These are phyloP conservation scores for Sphagnum magellanicum DNA, from an alignment of 228 moss, liverwort and hornwort genomes.

Conservation along the genomic window DNA sequence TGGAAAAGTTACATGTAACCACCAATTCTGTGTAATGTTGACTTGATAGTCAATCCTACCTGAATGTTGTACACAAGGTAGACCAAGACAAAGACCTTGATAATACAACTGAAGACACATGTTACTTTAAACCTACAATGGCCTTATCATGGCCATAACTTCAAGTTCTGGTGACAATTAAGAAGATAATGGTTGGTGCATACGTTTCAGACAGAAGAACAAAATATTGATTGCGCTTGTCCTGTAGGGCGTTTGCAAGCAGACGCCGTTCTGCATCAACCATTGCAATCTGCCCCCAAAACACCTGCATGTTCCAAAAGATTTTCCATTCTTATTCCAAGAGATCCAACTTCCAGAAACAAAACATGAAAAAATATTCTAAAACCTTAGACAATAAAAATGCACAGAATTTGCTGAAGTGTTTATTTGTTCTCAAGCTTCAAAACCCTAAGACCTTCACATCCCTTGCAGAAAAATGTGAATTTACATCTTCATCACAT, in stretches of 20 bases:
- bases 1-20: too few relatives aligned
- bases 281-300: constrained; percentile 85
- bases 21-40: too few relatives aligned
- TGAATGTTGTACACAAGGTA: background rate
- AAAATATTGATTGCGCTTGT: constrained; percentile 61
- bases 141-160: too few relatives aligned
- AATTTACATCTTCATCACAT: background rate
- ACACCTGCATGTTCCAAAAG: constrained; percentile 37
- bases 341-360: background rate
- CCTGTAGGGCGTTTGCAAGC: constrained; percentile 66
- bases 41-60: too few relatives aligned
- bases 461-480: background rate
- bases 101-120: too few relatives aligned
- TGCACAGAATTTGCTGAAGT: background rate
- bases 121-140: too few relatives aligned
- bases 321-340: background rate
- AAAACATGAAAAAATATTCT: background rate
- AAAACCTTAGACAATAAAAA: background rate
- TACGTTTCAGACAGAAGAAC: constrained; percentile 79
- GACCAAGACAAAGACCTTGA: too few relatives aligned
- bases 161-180: too few relatives aligned
- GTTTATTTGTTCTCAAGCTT: background rate
- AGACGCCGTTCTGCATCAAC: constrained; percentile 87
- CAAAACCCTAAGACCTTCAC: background rate
- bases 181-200: constrained; percentile 2